Base-by-base conservation (phyloP, 176 grass and related monocot genomes). In the Musa beccarii region DNA sequence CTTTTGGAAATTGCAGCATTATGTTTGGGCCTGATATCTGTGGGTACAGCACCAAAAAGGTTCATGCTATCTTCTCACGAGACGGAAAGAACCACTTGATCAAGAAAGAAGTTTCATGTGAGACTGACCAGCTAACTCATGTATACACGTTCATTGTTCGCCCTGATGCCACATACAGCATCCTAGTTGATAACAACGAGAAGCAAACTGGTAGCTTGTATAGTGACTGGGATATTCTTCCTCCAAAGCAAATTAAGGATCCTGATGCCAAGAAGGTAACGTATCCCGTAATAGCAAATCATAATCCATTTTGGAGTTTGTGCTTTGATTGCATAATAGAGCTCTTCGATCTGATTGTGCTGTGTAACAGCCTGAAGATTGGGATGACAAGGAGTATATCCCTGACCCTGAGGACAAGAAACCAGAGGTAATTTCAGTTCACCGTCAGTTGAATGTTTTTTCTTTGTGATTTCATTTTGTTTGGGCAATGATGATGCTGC, bases 1-100 rank as follows among this genome's bases (percentile, higher is more conserved):
- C 19, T 21, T 54, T 52, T 66, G 0, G 5, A 52, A 77, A 9
- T 57, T 88, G 11, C 93, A 96, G 89, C 77, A 90, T 96, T 59
- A 96, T 96, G 93, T 96, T 96, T 74, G 93, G 93, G 55, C 89
- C 93, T 63, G 93, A 96, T 81, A 92, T 96, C 75, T 96, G 93
- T 81, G 93, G 93, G 7, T 92, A 96, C 81, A 90, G 71, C 85
- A 96, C 89, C 65, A 96, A 92, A 79, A 98, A 93, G 78, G 94
- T 97, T 55, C 85, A 87, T 66, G 76, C 80, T 34, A 83, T 87
- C 68, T 79, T 87, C 53, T 52, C 85, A 17, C 71, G 67, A 12
- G 66, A 87, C 75, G 85, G 71, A 23, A 87, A 76, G 71, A 87
- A 83, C 54, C 80, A 87, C 65, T 69, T 87, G 26, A 80, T 83